Conservation (phyloP, 805 yeast genomes). For the Candida jianshihensis region DNA sequence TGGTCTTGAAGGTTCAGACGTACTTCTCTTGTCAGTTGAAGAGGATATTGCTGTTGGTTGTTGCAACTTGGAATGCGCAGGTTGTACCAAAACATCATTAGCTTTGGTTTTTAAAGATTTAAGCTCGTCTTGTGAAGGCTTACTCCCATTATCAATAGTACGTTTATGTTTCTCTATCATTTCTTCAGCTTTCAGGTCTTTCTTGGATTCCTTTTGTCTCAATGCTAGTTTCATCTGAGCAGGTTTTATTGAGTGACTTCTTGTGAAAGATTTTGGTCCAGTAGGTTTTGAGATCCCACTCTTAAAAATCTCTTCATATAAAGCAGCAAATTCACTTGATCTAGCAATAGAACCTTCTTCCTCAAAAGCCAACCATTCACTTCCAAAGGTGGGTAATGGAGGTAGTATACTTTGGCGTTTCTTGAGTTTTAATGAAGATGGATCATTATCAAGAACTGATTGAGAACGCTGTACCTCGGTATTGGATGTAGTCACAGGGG, state of each 20-base stretch:
- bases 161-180: not conserved
- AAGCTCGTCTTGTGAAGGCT: no score
- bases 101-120: conserved; percentile 5
- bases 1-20: conserved; percentile 13
- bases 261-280: not conserved
- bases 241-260: not conserved
- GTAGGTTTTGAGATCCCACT: conserved; percentile 5
- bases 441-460: not conserved
- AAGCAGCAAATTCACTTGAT: conserved; percentile 22
- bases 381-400: conserved; percentile 21
- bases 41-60: conserved; percentile 8
- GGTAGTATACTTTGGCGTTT: conserved; percentile 23
- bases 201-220: not conserved
- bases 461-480: not conserved
- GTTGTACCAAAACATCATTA: no score
- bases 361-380: conserved; percentile 18
- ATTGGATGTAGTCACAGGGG: not conserved
- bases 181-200: not conserved
- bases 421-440: conserved; percentile 3
- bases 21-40: conserved; percentile 13
- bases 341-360: conserved; percentile 9
- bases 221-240: conserved; percentile 10
- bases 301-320: conserved; percentile 25
- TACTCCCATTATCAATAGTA: no score
- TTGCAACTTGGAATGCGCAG: no score